Evolutionary conservation across 345 rosid genomes (phyloP), one percentile per base, ranked within the genome.

Genomic region (Turritis glabra): DNA sequence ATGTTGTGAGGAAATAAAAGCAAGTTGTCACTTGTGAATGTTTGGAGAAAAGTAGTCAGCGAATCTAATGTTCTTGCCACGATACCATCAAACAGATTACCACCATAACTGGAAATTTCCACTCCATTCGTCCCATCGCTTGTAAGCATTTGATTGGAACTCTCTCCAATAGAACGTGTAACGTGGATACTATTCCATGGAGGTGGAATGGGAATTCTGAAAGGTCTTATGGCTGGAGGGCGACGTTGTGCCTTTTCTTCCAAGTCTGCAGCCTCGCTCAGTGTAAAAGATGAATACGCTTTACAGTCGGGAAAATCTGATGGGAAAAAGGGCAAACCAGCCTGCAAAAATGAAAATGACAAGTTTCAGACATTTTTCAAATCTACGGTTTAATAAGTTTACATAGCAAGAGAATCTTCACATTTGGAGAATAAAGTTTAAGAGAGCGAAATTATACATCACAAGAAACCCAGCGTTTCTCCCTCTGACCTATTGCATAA

Each of bases 401-500:
- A 25, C 35, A 26, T 18, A 67, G 51, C 18, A 66, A 48, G 56
- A 30, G 41, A 50, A 59, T 9, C 50, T 29, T 8, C 14, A 15
- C 21, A 69, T 11, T 68, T 41, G n/a, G 44, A 17, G 69, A 32
- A 43, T 33, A 22, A 14, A 60, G 40, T 55, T 18, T 52, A 73
- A 40, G 74, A 63, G 68, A 41, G 67, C 11, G 25, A 25, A 52
- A 33, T 46, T 83, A 69, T 83, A 88, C 97, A 68, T 90, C 89
- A 71, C 87, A 81, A n/a, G 96, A 85, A 70, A 90, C 51, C 98
- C 97, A 90, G 64, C 62, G 90, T 83, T 84, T 91, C 84, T 94
- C 97, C 77, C 90, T 84, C 67, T 84, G 88, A 65, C 98, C 98
- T 72, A 93, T 84, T 26, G 87, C 92, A 69, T 75, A 88, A 74